Percentiles rank a stretch among this genome's conserved stretches.
Evolutionary conservation across 768 basidiomycete species (phyloP).

Genomic region (Gloeostereum incarnatum): DNA sequence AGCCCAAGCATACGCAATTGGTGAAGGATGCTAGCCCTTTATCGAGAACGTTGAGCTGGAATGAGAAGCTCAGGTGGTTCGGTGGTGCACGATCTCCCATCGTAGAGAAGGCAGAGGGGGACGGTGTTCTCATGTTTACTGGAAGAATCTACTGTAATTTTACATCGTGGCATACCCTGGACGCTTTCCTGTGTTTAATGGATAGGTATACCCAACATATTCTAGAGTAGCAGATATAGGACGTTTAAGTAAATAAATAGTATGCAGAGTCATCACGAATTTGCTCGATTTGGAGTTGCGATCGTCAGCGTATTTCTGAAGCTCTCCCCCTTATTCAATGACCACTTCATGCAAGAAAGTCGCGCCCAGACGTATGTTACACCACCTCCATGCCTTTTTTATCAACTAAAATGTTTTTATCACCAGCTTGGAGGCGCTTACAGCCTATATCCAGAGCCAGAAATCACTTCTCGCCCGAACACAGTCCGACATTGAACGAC

Average conservation of each 20-base stretch:
- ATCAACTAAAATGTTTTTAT: background rate
- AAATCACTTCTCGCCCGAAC: slow-evolving; percentile 48
- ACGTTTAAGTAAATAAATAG: no score
- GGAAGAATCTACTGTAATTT: no score
- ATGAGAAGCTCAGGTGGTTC: slow-evolving; percentile 12
- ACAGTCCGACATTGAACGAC: slow-evolving; percentile 49
- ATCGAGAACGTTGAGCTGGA: slow-evolving; percentile 10
- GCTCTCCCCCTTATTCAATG: background rate
- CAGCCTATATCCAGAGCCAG: slow-evolving; percentile 56
- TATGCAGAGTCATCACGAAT: no score
- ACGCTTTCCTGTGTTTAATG: background rate
- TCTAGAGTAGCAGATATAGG: background rate
- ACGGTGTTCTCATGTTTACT: no score
- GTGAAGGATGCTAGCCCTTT: slow-evolving; percentile 7
- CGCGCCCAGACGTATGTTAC: slow-evolving; percentile 28
- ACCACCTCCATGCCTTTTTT: background rate
- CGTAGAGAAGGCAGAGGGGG: no score
- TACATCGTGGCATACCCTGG: background rate
- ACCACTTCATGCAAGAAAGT: slow-evolving; percentile 22
- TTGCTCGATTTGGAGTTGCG: no score
- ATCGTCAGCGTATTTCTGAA: background rate
- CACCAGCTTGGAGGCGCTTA: slow-evolving; percentile 53
- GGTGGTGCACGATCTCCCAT: slow-evolving; percentile 2
- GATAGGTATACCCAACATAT: background rate
- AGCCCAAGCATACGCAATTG: slow-evolving; percentile 20